These are phyloP conservation scores for Yamadazyma diddensiae DNA, from an alignment of 1,139 yeast genomes.

Conservation along the genomic window DNA sequence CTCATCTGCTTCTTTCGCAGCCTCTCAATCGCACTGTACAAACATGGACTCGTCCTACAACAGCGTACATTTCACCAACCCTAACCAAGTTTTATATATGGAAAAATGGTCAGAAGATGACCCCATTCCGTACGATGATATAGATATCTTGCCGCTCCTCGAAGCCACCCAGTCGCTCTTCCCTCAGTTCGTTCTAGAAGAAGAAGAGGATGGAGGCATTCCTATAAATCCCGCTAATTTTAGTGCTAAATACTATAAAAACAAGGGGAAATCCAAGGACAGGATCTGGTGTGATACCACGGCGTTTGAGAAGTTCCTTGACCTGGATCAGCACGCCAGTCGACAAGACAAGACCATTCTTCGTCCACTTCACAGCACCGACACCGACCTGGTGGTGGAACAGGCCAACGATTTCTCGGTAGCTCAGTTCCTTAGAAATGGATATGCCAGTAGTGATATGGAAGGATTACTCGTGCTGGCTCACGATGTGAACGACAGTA, in stretches of 20 bases:
- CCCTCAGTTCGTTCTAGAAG: constrained; percentile 37
- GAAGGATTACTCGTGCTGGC: constrained; percentile 14
- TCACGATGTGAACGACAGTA: constrained; percentile 26
- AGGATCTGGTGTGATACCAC: constrained; percentile 37
- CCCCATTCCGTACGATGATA: constrained; percentile 41
- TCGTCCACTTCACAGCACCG: constrained; percentile 18
- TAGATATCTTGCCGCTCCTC: constrained; percentile 36
- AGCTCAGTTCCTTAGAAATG: constrained; percentile 39
- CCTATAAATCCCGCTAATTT: constrained; percentile 36
- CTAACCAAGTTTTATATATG: constrained; percentile 40
- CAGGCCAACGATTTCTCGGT: constrained; percentile 19
- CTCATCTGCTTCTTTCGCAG: too few species aligned
- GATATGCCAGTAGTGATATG: constrained; percentile 21
- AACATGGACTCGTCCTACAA: constrained; percentile 23
- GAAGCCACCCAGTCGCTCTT: constrained; percentile 37
- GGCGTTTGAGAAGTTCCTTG: constrained; percentile 24
- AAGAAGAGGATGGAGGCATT: constrained; percentile 41
- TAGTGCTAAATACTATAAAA: constrained; percentile 39
- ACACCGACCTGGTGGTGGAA: constrained; percentile 12
- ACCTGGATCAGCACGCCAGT: background rate
- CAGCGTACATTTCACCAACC: constrained; percentile 35
- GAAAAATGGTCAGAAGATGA: constrained; percentile 42
- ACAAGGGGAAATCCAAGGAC: constrained; percentile 28
- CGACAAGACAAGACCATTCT: constrained; percentile 33
- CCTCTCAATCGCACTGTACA: too few species aligned